Evolutionary conservation across 257 asterid species (phyloP), one percentile per base, ranked within the genome.

Genomic region (Solanum paucissectum): DNA sequence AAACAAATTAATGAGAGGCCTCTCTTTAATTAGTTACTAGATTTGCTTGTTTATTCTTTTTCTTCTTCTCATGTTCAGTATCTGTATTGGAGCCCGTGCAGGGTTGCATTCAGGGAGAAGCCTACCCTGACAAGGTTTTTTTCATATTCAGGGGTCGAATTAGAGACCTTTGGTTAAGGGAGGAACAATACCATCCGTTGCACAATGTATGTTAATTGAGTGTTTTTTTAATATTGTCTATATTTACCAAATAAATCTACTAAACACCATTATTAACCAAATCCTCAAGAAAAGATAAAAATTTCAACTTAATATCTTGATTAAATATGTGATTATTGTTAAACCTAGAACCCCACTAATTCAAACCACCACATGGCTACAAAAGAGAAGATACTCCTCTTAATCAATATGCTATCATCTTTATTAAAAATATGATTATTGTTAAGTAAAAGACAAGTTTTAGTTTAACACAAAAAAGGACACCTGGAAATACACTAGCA

Each of bases 161-260:
- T 4, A 0, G 2, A 20, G 0, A 55, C 0, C 1, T 55, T 0
- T 20, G 0, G 0, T 55, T 55, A 55, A 55, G 11, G 0, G 25
- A 1, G 25, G 3, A 20, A 20, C 11, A 21, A 3, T 7, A 3
- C 0, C 66, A 55, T 55, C 62, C 5, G 2, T 0, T 55, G 11
- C 10, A 55, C 0, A 1, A 71, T 71, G 40, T 14, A 23, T 71
- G 77, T 71, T 37, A 16, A 32, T 72, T 29, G 23, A 29, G 18
- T 66, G 32, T 66, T 66, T 29, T 68, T 34, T 71, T 12, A 34
- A 73, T 18, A 34, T 73, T 73, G 6, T 36, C 9, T 9, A 36
- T 36, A 73, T 73, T 20, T 20, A 3, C 29, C 46, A 34, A 20
- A 9, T 73, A 34, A 73, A 34, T 4, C 27, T 13, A 11, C 29